phyloP scores from a whole-genome alignment of 352 stramenopile genomes.

The Phytophthora tubulina region DNA sequence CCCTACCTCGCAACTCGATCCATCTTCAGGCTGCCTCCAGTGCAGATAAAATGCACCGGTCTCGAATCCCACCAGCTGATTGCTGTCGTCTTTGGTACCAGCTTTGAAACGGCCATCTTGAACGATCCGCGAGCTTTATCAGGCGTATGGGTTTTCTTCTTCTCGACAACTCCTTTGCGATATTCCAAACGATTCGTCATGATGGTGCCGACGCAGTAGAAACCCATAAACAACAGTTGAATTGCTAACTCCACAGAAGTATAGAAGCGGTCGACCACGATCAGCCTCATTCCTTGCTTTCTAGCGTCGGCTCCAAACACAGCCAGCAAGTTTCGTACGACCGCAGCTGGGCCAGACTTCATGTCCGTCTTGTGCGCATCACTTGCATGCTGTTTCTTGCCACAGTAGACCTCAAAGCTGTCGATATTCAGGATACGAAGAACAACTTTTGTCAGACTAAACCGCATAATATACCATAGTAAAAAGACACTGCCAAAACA shows the following conservation, averaged over 20 bases:
- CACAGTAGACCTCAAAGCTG: conserved; percentile 9
- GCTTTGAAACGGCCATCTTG: conserved; percentile 4
- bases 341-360: conserved; percentile 1
- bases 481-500: not conserved
- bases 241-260: conserved; percentile 10
- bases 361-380: not conserved
- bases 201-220: conserved; percentile 28
- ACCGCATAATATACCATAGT: conserved; percentile 2
- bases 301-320: conserved; percentile 7
- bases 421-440: not conserved
- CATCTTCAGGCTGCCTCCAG: conserved; percentile 6
- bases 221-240: conserved; percentile 17
- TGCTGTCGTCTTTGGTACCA: conserved; percentile 10
- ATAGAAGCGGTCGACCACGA: conserved; percentile 11
- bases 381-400: not conserved
- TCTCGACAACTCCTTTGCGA: conserved; percentile 20
- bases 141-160: conserved; percentile 12
- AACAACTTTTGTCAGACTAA: not conserved
- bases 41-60: conserved; percentile 23
- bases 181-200: conserved; percentile 29
- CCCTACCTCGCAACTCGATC: not conserved
- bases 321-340: conserved; percentile 24
- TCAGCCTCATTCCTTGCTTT: conserved; percentile 12
- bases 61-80: conserved; percentile 22
- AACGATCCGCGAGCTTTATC: not conserved